Evolutionary conservation across 805 yeast species (phyloP).

Genomic region (Candida caryicola): DNA sequence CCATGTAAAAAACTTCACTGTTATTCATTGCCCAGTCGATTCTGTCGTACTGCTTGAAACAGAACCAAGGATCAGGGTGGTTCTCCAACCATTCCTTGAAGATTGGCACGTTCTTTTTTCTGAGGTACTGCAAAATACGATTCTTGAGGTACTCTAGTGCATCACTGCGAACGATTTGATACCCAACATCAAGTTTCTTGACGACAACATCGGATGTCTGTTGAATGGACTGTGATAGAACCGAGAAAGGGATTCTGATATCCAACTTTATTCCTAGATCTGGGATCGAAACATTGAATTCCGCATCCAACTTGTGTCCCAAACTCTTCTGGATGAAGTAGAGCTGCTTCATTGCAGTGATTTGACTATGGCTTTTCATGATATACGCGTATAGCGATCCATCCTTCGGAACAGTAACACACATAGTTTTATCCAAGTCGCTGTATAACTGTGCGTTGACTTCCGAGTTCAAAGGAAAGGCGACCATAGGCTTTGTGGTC

Average conservation of each 20-base stretch:
- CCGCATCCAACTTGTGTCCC: slow-evolving; percentile 29
- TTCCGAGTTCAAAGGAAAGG: slow-evolving; percentile 16
- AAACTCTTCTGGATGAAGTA: slow-evolving; percentile 51
- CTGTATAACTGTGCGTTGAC: slow-evolving; percentile 54
- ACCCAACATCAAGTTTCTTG: slow-evolving; percentile 18
- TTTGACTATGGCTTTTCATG: slow-evolving; percentile 51
- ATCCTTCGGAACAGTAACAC: slow-evolving; percentile 37
- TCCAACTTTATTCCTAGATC: slow-evolving; percentile 44
- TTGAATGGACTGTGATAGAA: slow-evolving; percentile 10
- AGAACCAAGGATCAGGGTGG: slow-evolving; percentile 42
- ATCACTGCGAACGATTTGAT: slow-evolving; percentile 20
- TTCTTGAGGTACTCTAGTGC: slow-evolving; percentile 39
- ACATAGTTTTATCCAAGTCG: slow-evolving; percentile 66
- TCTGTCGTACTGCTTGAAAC: slow-evolving; percentile 68
- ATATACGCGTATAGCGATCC: slow-evolving; percentile 43
- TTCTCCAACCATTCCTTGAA: slow-evolving; percentile 19
- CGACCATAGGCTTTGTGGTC: slow-evolving; percentile 19
- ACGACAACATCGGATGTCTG: slow-evolving; percentile 9
- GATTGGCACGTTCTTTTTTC: slow-evolving; percentile 6
- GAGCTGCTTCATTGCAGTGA: slow-evolving; percentile 62
- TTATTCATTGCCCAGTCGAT: slow-evolving; percentile 49
- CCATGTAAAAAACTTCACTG: slow-evolving; percentile 27
- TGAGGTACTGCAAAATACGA: slow-evolving; percentile 33
- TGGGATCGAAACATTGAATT: slow-evolving; percentile 43
- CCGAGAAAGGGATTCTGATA: slow-evolving; percentile 42